Evolutionary conservation across 208 protist species (phyloP).

Genomic region (Trypanosoma rangeli): DNA sequence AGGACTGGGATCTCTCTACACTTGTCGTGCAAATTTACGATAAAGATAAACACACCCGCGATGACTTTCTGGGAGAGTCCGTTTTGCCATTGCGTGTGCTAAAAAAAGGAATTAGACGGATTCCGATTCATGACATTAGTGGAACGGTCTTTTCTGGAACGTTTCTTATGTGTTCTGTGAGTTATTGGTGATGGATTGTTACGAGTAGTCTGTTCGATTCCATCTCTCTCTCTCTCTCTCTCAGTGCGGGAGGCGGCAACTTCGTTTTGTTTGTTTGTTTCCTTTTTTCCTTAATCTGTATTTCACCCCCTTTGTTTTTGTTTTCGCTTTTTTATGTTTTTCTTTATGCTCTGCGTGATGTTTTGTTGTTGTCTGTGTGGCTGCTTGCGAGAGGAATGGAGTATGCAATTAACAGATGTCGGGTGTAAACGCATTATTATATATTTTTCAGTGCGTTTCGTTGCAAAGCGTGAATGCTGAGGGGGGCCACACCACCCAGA

Average conservation of each 20-base stretch:
- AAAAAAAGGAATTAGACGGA: slow-evolving; percentile 48
- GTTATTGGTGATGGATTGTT: slow-evolving; percentile 8
- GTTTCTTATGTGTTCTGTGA: slow-evolving; percentile 41
- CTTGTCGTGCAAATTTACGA: slow-evolving; percentile 75
- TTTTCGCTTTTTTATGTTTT: slow-evolving; percentile 5
- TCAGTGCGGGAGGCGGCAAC: not conserved
- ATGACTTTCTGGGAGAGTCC: slow-evolving; percentile 50
- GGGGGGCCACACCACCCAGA: not conserved
- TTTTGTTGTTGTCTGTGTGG: slow-evolving; percentile 19
- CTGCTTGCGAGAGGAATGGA: slow-evolving; percentile 3
- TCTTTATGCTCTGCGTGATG: slow-evolving; percentile 12
- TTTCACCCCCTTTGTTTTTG: not conserved
- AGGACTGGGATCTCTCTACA: slow-evolving; percentile 49
- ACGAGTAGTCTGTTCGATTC: not conserved
- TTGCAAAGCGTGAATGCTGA: not conserved
- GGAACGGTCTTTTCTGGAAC: slow-evolving; percentile 46
- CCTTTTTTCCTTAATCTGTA: not conserved
- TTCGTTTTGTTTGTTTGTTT: not conserved
- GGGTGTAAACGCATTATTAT: not conserved
- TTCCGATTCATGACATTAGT: slow-evolving; percentile 46
- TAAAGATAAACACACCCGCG: slow-evolving; percentile 38
- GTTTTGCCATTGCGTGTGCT: slow-evolving; percentile 59
- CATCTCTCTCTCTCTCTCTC: slow-evolving; percentile 31
- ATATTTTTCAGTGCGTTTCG: not conserved
- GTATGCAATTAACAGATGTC: not conserved